These are phyloP conservation scores for Schizophyllum commune DNA, from an alignment of 1,284 basidiomycete genomes.

Conservation along the genomic window DNA sequence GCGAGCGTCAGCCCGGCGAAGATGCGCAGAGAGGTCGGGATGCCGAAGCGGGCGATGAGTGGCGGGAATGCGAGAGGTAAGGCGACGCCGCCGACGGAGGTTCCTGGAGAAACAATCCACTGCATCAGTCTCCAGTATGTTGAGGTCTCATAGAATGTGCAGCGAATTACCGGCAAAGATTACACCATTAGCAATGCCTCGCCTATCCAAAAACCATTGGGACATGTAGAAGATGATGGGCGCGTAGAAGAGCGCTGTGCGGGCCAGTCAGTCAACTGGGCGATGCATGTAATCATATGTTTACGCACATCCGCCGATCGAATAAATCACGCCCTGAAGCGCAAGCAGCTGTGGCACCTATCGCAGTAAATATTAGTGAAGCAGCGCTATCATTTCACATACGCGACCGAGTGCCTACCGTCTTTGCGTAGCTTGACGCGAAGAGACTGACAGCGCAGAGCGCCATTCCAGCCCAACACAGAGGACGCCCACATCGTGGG, in stretches of 20 bases:
- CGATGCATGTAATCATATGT: neutral
- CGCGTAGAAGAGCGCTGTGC: slow-evolving; percentile 26
- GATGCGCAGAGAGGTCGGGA: slow-evolving; percentile 20
- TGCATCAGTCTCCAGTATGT: slow-evolving; percentile 23
- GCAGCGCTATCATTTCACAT: no score
- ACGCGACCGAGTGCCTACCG: no score
- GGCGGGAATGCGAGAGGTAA: slow-evolving; percentile 25
- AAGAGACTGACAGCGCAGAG: slow-evolving; percentile 25
- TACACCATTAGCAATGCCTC: slow-evolving; percentile 34
- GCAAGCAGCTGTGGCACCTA: slow-evolving; percentile 26
- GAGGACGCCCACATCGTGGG: slow-evolving; percentile 21
- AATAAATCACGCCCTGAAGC: slow-evolving; percentile 33
- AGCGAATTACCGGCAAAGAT: slow-evolving; percentile 26
- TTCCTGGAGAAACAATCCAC: slow-evolving; percentile 23
- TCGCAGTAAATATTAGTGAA: no score
- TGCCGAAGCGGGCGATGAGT: slow-evolving; percentile 20
- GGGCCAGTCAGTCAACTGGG: neutral
- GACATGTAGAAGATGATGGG: slow-evolving; percentile 29
- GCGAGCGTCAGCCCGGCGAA: slow-evolving; percentile 18
- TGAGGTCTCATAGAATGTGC: slow-evolving; percentile 16
- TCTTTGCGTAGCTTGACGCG: slow-evolving; percentile 26
- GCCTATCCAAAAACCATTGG: slow-evolving; percentile 34
- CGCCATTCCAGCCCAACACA: slow-evolving; percentile 23
- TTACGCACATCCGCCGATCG: slow-evolving; percentile 27
- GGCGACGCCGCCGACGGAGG: slow-evolving; percentile 25